Evolutionary conservation across 805 yeast species (phyloP), one percentile per base, ranked within the genome.

Genomic region (Kuraishia floccosa): DNA sequence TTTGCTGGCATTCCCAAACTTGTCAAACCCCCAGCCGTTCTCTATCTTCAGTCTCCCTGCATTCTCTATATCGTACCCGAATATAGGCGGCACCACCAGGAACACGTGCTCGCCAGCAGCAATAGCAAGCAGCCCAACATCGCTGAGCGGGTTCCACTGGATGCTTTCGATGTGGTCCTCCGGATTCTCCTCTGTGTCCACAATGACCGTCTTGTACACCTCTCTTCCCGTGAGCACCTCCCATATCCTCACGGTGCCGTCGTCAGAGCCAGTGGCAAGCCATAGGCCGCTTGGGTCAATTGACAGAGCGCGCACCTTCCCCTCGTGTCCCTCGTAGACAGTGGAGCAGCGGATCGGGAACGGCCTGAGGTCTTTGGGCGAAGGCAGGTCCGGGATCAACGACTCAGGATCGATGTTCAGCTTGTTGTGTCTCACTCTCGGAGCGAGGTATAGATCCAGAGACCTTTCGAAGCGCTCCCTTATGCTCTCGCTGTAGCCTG

Each of bases 181-280:
- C 11, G 58, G 49, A 35, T 64, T 60, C 33, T 72, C 75, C 28
- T 66, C 68, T 21, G 62, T 61, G 32, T 69, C 72, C 17, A 52
- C 46, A 21, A 72, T 66, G 6, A 38, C 40, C n/a, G 70, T 61
- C 37, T 72, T 71, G 66, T 72, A 83, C 31, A 89, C 83, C 62
- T 89, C 93, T 57, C 98, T 76, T 28, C 98, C 98, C 4, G 96
- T 84, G 36, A 86, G 60, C 13, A 86, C 77, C 60, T 91, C 98
- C 97, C 98, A 91, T n/a, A 91, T 68, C 43, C 96, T 71, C 5
- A 91, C 87, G 12, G 87, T 71, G 33, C 97, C 97, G 52, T 91
- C 98, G 52, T 91, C 97, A 12, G 94, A 82, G 35, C 96, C 98
- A 3, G 98, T 91, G 14, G 98, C 98, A 34, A 91, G 63, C 91